Evolutionary conservation across 345 rosid species (phyloP).

Genomic region (Lenwebbia sp.): DNA sequence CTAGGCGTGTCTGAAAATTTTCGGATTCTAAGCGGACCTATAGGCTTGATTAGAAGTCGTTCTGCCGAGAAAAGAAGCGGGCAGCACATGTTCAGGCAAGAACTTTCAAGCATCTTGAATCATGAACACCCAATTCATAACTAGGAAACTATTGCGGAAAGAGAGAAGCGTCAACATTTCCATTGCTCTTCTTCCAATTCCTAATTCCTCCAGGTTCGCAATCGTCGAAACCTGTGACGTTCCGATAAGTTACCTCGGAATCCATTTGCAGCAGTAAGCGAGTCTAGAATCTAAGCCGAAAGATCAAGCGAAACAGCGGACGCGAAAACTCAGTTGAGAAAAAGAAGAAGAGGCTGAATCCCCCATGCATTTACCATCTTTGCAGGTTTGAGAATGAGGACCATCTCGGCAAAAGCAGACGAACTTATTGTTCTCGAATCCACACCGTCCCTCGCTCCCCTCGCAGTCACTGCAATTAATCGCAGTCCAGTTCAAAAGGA

Average conservation of each 20-base stretch:
- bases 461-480: slow-evolving; percentile 26
- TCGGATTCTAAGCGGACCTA: background rate
- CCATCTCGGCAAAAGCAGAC: slow-evolving; percentile 42
- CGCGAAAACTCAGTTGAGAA: background rate
- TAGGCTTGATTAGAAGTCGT: background rate
- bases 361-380: slow-evolving; percentile 22
- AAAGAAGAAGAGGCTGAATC: background rate
- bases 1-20: background rate
- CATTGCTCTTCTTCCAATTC: background rate
- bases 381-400: slow-evolving; percentile 19
- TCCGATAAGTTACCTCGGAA: background rate
- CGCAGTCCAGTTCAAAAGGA: slow-evolving; percentile 44
- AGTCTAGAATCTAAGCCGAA: background rate
- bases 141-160: background rate
- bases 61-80: background rate
- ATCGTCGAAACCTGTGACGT: background rate
- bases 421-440: slow-evolving; percentile 18
- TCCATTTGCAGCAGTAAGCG: background rate
- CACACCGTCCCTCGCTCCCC: slow-evolving; percentile 41
- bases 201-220: background rate
- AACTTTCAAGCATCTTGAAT: background rate
- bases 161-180: background rate
- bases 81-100: background rate
- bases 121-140: background rate
- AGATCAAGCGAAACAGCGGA: background rate